Percentiles rank a stretch among this genome's conserved stretches.
These are phyloP conservation scores for Chytriomyces hyalinus DNA, from an alignment of 192 early-diverging fungal genomes.

Conservation along the genomic window DNA sequence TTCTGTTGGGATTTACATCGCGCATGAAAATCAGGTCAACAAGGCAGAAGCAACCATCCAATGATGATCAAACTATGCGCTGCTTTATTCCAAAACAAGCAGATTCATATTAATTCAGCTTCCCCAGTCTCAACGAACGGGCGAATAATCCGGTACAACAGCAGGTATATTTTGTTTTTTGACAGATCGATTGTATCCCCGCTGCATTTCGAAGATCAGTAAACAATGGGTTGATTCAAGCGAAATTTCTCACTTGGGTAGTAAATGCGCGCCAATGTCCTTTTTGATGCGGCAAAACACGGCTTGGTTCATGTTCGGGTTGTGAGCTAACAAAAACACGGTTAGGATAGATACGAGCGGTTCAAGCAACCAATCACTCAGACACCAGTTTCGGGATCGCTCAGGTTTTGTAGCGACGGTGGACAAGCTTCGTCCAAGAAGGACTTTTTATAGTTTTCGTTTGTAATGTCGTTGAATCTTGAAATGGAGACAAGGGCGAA, in stretches of 20 bases:
- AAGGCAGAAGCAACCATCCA: too few relatives aligned
- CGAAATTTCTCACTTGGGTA: conserved; percentile 29
- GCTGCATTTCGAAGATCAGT: conserved; percentile 5
- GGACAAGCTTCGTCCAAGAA: conserved; percentile 54
- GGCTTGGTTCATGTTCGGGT: conserved; percentile 63
- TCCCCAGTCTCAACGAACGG: conserved; percentile 48
- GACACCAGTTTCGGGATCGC: conserved; percentile 44
- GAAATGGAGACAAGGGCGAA: neutral
- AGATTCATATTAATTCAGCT: conserved; percentile 58
- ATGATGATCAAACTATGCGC: too few relatives aligned
- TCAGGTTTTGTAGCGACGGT: conserved; percentile 55
- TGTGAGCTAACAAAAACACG: conserved; percentile 31
- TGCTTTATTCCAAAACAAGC: too few relatives aligned
- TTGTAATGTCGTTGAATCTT: conserved; percentile 60
- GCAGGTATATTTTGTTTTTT: conserved; percentile 57
- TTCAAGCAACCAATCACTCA: conserved; percentile 32
- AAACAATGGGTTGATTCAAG: conserved; percentile 1
- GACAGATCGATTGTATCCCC: conserved; percentile 44
- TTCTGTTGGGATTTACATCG: too few relatives aligned
- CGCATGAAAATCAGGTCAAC: too few relatives aligned
- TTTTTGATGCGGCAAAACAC: conserved; percentile 62
- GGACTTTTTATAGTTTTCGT: conserved; percentile 53
- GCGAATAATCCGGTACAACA: conserved; percentile 57
- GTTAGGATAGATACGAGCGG: conserved; percentile 1
- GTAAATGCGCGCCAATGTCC: conserved; percentile 59